Conservation (phyloP, 306 rosid genomes). For the Styphnolobium japonicum region DNA sequence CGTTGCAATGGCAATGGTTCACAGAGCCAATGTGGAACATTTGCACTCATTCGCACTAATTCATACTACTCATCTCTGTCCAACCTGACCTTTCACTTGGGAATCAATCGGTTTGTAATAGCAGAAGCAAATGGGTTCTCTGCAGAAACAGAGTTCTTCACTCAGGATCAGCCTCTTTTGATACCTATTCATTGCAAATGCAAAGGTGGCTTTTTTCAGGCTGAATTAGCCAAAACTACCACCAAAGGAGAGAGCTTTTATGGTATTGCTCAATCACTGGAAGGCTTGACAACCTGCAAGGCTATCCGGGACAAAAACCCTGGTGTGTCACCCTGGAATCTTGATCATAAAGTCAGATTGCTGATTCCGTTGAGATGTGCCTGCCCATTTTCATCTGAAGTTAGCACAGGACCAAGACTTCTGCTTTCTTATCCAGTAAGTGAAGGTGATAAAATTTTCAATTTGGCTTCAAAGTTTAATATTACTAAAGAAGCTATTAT, state of each 20-base stretch:
- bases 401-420: slow-evolving; percentile 38
- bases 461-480: slow-evolving; percentile 71
- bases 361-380: slow-evolving; percentile 73
- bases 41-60: slow-evolving; percentile 63
- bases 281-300: slow-evolving; percentile 74
- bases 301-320: slow-evolving; percentile 61
- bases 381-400: slow-evolving; percentile 57
- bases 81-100: slow-evolving; percentile 74
- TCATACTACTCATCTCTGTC: slow-evolving; percentile 64
- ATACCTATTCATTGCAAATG: slow-evolving; percentile 79
- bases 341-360: slow-evolving; percentile 41
- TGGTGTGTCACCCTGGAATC: slow-evolving; percentile 52
- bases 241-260: slow-evolving; percentile 68
- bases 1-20: slow-evolving; percentile 47
- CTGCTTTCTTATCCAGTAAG: slow-evolving; percentile 72
- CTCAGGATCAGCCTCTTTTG: slow-evolving; percentile 53
- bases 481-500: slow-evolving; percentile 53
- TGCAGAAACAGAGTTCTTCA: slow-evolving; percentile 58
- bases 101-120: slow-evolving; percentile 45
- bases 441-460: slow-evolving; percentile 58
- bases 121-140: slow-evolving; percentile 72
- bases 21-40: slow-evolving; percentile 56
- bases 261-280: slow-evolving; percentile 62
- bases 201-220: slow-evolving; percentile 47
- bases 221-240: slow-evolving; percentile 51